These are phyloP conservation scores for Linnemannia elongata DNA, from an alignment of 192 early-diverging fungal genomes.

Conservation along the genomic window DNA sequence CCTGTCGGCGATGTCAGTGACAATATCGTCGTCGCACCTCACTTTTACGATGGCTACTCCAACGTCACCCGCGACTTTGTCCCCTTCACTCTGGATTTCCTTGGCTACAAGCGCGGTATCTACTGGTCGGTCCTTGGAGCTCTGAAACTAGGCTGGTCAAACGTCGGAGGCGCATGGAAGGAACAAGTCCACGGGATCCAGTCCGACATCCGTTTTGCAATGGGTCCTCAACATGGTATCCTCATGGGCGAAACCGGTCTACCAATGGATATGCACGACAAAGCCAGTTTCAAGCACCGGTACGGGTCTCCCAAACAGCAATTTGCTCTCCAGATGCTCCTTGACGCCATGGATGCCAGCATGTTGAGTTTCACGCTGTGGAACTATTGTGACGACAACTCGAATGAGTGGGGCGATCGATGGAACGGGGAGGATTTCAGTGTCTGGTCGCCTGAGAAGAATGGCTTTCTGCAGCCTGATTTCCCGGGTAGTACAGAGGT, in stretches of 20 bases:
- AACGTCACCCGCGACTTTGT: conserved; percentile 54
- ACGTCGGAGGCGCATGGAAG: conserved; percentile 21
- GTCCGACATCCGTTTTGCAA: conserved; percentile 27
- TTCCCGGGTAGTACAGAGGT: neutral
- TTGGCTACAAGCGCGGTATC: conserved; percentile 43
- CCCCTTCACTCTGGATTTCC: conserved; percentile 39
- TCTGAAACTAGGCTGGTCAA: conserved; percentile 35
- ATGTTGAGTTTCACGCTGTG: conserved; percentile 65
- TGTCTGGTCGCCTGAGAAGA: conserved; percentile 49
- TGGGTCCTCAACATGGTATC: conserved; percentile 29
- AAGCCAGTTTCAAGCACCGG: conserved; percentile 34
- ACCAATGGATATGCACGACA: conserved; percentile 48
- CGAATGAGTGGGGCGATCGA: conserved; percentile 62
- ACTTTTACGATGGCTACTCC: conserved; percentile 51
- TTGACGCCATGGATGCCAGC: conserved; percentile 63
- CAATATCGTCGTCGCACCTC: conserved; percentile 47
- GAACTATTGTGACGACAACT: conserved; percentile 68
- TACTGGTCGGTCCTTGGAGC: conserved; percentile 41
- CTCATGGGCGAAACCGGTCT: conserved; percentile 51
- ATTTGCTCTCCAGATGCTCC: conserved; percentile 60
- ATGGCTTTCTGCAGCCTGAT: conserved; percentile 14
- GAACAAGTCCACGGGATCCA: conserved; percentile 36
- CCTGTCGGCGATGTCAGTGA: conserved; percentile 47
- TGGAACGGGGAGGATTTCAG: conserved; percentile 72
- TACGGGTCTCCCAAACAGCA: conserved; percentile 56